Evolutionary conservation across 352 stramenopile genomes (phyloP), one percentile per base, ranked within the genome.

Genomic region (Thraustotheca clavata): DNA sequence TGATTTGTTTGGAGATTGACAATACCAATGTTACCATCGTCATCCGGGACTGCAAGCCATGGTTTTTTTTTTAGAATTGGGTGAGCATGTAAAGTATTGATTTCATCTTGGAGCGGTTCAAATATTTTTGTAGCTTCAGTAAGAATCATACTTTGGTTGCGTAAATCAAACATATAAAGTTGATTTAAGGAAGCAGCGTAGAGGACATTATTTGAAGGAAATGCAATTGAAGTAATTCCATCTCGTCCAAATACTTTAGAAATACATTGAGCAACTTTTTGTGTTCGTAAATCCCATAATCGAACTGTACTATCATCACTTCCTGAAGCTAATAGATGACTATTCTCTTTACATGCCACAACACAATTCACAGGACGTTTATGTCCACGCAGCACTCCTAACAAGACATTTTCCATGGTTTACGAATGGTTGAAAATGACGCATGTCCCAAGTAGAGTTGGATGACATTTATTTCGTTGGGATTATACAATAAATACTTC

Each of bases 91-190:
- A 91, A 67, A 29, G 74, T 46, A 50, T 91, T 91, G 66, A 91
- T 83, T 69, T 89, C 81, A 49, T 89, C 79, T 39, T 79, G 67
- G 46, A 76, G 83, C 24, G 77, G 70, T 57, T 86, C 74, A 35
- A 89, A 78, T n/a, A 84, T 40, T 57, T 40, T 83, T 74, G 27
- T 76, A 67, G 62, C 78, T 70, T n/a, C 72, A 70, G 62, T 60
- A 8, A 91, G 67, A 34, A 91, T 76, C 31, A 91, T 60, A 1
- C 65, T 70, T 39, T 79, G 61, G 38, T 85, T 71, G 22, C 82
- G 79, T 54, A 91, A 57, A 52, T 91, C 79, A 57, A 91, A 91
- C 1, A 75, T 83, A 24, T 89, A 65, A 24, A 89, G 67, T 34
- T 87, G 86, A 63, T 71, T 86, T 32, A 74, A 68, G 22, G 80